These are phyloP conservation scores for Rhodotorula toruloides DNA, from an alignment of 768 basidiomycete species.

Conservation along the genomic window DNA sequence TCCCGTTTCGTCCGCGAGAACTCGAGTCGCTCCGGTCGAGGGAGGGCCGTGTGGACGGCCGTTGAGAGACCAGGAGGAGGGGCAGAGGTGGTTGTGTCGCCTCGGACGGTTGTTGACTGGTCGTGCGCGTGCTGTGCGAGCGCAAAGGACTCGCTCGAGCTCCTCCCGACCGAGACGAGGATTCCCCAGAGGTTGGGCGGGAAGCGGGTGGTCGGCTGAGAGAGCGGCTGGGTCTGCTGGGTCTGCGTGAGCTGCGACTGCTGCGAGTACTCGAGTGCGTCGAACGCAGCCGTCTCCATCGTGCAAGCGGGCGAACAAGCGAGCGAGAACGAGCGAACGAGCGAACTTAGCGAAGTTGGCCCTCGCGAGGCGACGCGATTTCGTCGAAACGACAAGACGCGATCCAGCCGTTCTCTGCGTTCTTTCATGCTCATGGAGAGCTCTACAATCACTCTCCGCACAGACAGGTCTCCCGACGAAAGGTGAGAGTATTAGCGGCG, in stretches of 20 bases:
- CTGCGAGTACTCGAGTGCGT: neutral
- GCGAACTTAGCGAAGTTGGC: neutral
- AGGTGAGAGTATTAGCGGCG: no score
- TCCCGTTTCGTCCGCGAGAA: neutral
- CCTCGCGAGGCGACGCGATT: neutral
- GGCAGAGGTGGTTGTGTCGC: neutral
- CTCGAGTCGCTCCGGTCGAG: constrained; percentile 19
- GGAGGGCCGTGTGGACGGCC: neutral
- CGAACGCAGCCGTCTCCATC: constrained; percentile 3
- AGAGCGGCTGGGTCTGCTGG: constrained; percentile 30
- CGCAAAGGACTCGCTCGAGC: no score
- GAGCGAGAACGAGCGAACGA: neutral
- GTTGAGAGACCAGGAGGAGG: neutral
- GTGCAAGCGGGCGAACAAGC: no score
- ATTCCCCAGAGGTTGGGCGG: constrained; percentile 2
- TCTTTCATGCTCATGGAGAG: neutral
- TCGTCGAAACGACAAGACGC: neutral
- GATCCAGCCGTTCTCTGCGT: neutral
- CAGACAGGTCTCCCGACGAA: no score
- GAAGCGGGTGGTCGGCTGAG: constrained; percentile 16
- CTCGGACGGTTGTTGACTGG: no score
- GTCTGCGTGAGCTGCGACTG: constrained; percentile 11
- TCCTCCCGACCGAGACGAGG: neutral
- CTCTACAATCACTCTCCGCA: no score
- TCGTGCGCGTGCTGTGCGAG: no score